Evolutionary conservation across 129 eudicot species (phyloP).

Genomic region (Daucus carota): DNA sequence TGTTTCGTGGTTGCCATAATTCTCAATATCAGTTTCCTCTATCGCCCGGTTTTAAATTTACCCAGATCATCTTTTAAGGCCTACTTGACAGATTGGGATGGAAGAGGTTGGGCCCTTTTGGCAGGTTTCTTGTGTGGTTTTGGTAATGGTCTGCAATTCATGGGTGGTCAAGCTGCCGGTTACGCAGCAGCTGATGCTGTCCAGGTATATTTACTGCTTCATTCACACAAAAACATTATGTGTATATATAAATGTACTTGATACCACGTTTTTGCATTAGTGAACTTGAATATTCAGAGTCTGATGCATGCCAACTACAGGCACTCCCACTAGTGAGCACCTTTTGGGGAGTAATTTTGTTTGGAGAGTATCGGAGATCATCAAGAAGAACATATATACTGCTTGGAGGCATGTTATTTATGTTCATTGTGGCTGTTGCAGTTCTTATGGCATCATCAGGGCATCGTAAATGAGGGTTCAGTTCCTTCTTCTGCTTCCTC

Average conservation of each 20-base stretch:
- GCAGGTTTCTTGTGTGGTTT: slow-evolving; percentile 91
- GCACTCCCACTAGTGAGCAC: slow-evolving; percentile 95
- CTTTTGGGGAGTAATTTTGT: slow-evolving; percentile 79
- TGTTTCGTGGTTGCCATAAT: slow-evolving; percentile 58
- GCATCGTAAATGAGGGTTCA: slow-evolving; percentile 36
- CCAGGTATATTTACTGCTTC: slow-evolving; percentile 35
- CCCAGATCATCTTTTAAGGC: slow-evolving; percentile 59
- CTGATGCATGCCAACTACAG: slow-evolving; percentile 27
- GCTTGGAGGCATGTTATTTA: slow-evolving; percentile 59
- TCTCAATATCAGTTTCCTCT: slow-evolving; percentile 61
- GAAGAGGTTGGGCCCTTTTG: slow-evolving; percentile 81
- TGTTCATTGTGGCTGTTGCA: slow-evolving; percentile 84
- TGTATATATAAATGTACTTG: neutral
- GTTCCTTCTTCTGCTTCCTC: too few species aligned
- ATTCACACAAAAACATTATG: neutral
- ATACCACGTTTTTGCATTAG: neutral
- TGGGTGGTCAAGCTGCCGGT: slow-evolving; percentile 99
- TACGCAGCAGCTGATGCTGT: slow-evolving; percentile 97
- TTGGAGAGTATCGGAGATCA: slow-evolving; percentile 86
- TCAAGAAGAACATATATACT: slow-evolving; percentile 59
- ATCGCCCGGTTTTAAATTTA: slow-evolving; percentile 47
- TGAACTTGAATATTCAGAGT: neutral
- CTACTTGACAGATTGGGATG: slow-evolving; percentile 68
- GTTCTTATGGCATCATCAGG: slow-evolving; percentile 90
- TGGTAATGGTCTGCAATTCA: slow-evolving; percentile 89